These are phyloP conservation scores for Thalassiosira hispida DNA, from an alignment of 352 stramenopile genomes.

Conservation along the genomic window DNA sequence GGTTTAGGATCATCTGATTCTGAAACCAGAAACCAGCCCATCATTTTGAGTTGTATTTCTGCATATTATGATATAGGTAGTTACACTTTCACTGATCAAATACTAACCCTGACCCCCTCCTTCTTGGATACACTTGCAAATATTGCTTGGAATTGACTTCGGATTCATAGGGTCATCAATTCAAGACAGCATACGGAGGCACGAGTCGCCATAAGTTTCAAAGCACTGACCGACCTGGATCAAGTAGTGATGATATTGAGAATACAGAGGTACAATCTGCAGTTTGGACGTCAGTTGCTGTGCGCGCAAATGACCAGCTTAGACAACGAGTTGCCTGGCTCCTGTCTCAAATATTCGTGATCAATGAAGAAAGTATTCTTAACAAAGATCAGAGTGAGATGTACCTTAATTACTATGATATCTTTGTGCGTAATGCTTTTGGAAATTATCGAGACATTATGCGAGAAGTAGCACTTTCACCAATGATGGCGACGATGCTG, in stretches of 20 bases:
- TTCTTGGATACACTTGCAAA: no score
- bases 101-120: no score
- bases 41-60: no score
- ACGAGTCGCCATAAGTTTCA: background rate
- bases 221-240: background rate
- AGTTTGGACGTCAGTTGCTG: no score
- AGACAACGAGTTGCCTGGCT: slow-evolving; percentile 2
- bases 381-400: slow-evolving; percentile 34
- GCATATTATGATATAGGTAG: no score
- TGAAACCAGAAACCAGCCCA: no score
- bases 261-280: slow-evolving; percentile 47
- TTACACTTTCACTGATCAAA: no score
- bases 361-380: no score
- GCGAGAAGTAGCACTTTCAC: no score
- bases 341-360: background rate
- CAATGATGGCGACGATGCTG: background rate
- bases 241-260: slow-evolving; percentile 11
- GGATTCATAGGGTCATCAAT: no score
- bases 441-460: slow-evolving; percentile 38
- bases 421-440: slow-evolving; percentile 69
- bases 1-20: no score
- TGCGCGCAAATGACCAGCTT: background rate
- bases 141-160: no score
- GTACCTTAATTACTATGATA: slow-evolving; percentile 61
- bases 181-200: background rate